Percentiles rank a stretch among this genome's conserved stretches.
Conservation (phyloP, 2,329 filamentous ascomycete genomes). For the Hymenoscyphus repandus region DNA sequence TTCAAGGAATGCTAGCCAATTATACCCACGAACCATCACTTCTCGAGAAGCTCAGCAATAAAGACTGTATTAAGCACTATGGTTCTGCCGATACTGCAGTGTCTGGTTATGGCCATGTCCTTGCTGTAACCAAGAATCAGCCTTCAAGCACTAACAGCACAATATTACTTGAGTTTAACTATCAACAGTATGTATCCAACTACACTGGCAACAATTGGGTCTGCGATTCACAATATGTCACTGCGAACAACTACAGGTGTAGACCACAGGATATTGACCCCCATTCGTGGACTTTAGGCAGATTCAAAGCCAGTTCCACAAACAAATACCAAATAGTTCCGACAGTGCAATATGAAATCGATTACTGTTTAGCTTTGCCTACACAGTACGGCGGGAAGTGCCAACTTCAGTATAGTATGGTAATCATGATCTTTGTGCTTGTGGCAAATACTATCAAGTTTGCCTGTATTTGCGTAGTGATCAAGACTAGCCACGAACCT, state of each 20-base stretch:
- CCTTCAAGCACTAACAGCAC: constrained; percentile 10
- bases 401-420: constrained; percentile 18
- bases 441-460: constrained; percentile 16
- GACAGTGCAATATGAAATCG: constrained; percentile 15
- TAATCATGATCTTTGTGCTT: constrained; percentile 17
- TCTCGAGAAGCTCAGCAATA: constrained; percentile 6
- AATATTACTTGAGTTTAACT: constrained; percentile 17
- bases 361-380: constrained; percentile 18
- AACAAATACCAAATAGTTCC: constrained; percentile 1
- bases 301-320: not conserved
- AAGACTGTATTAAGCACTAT: constrained; percentile 20
- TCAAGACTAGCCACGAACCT: constrained; percentile 9
- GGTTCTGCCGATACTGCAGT: constrained; percentile 12
- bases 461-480: constrained; percentile 11
- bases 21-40: too few relatives aligned
- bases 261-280: constrained; percentile 14
- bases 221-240: constrained; percentile 15
- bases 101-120: constrained; percentile 14
- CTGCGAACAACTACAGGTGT: constrained; percentile 17
- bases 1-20: constrained; percentile 6
- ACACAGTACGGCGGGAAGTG: constrained; percentile 15
- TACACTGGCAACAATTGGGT: constrained; percentile 22
- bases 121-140: constrained; percentile 18
- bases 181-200: constrained; percentile 16
- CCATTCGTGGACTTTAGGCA: constrained; percentile 17